These are phyloP conservation scores for Backusella tuberculispora DNA, from an alignment of 192 early-diverging fungal genomes.

Conservation along the genomic window DNA sequence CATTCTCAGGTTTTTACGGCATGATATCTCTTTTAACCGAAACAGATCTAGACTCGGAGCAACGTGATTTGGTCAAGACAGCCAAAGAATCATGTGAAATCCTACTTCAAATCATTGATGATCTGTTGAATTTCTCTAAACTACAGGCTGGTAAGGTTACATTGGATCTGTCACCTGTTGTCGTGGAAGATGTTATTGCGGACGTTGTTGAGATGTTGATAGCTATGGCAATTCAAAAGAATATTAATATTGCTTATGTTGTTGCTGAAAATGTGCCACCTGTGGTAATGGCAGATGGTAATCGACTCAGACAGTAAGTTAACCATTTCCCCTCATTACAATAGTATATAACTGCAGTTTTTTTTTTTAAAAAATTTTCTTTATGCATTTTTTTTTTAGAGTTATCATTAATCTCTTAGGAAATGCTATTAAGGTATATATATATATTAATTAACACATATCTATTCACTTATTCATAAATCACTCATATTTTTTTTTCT, in stretches of 20 bases:
- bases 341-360: background rate
- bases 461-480: background rate
- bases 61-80: constrained; percentile 54
- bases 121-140: constrained; percentile 53
- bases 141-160: constrained; percentile 54
- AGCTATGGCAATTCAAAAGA: constrained; percentile 64
- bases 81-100: constrained; percentile 56
- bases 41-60: constrained; percentile 48
- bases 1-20: constrained; percentile 55
- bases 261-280: constrained; percentile 62
- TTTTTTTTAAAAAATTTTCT: too few relatives aligned
- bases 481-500: background rate
- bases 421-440: constrained; percentile 67
- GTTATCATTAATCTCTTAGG: constrained; percentile 75
- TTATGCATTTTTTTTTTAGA: background rate
- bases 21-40: constrained; percentile 53
- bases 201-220: constrained; percentile 64
- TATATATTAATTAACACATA: background rate
- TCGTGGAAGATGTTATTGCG: constrained; percentile 49
- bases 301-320: constrained; percentile 62
- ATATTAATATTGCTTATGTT: constrained; percentile 56
- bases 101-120: constrained; percentile 54
- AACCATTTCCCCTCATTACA: too few relatives aligned
- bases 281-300: constrained; percentile 66
- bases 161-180: constrained; percentile 45